A percentile compares a stretch with the other conserved stretches of the same genome.
Evolutionary conservation across 495 filamentous ascomycete genomes (phyloP).

Genomic region (Penicillium silybi): DNA sequence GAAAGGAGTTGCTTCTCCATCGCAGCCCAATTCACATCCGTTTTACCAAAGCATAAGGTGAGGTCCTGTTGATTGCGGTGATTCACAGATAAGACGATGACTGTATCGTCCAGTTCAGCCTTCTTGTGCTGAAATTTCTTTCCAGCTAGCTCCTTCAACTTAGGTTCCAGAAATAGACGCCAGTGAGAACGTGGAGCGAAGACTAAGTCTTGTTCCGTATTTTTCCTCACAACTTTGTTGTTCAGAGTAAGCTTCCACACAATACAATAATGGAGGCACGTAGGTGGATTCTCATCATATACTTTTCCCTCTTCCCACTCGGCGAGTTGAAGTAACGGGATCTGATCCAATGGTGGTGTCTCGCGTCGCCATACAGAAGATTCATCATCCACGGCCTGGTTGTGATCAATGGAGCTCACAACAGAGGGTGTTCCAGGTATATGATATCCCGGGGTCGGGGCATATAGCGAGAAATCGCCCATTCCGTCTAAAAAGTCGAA

Average conservation of each 20-base stretch:
- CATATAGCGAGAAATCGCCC: conserved; percentile 5
- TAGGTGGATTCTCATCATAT: conserved; percentile 7
- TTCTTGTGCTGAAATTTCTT: conserved; percentile 8
- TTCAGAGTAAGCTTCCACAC: conserved; percentile 6
- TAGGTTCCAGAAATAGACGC: conserved; percentile 9
- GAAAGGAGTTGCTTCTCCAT: conserved; percentile 16
- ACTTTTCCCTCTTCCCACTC: conserved; percentile 9
- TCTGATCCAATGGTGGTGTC: neutral
- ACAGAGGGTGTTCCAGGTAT: conserved; percentile 3
- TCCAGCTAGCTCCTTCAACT: conserved; percentile 6
- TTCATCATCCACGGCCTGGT: conserved; percentile 1
- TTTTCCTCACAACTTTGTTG: conserved; percentile 4
- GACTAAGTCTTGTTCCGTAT: conserved; percentile 8
- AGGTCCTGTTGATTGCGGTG: conserved; percentile 12
- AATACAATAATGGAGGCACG: conserved; percentile 7
- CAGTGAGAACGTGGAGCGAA: conserved; percentile 6
- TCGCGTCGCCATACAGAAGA: neutral
- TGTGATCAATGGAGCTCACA: conserved; percentile 1
- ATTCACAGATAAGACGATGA: conserved; percentile 3
- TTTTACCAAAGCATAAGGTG: conserved; percentile 13
- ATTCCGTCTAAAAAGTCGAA: conserved; percentile 4
- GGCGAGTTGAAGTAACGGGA: conserved; percentile 1
- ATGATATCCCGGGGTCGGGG: conserved; percentile 5
- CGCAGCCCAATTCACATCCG: conserved; percentile 8
- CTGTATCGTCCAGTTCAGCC: conserved; percentile 10